These are phyloP conservation scores for Bacidia rubella DNA, from an alignment of 495 filamentous ascomycete species.

Conservation along the genomic window DNA sequence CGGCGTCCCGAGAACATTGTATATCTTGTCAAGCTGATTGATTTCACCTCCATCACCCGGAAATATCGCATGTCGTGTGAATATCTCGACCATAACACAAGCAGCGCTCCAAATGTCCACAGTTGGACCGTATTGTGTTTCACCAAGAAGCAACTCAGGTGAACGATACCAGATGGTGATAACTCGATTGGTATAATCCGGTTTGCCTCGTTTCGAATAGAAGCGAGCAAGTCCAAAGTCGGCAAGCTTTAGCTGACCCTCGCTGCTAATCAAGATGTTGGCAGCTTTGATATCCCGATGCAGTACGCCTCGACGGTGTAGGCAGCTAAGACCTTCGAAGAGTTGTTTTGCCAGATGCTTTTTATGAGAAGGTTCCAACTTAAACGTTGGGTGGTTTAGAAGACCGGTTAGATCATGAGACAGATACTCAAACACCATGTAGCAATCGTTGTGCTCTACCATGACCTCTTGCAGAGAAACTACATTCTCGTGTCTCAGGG, in stretches of 20 bases:
- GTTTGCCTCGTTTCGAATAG: slow-evolving; percentile 78
- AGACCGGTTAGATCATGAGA: slow-evolving; percentile 82
- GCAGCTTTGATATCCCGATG: slow-evolving; percentile 94
- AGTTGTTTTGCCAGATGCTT: slow-evolving; percentile 90
- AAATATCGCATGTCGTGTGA: slow-evolving; percentile 88
- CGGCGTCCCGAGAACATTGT: slow-evolving; percentile 83
- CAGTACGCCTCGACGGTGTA: slow-evolving; percentile 84
- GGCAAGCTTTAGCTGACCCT: slow-evolving; percentile 78
- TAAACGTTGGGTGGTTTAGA: slow-evolving; percentile 89
- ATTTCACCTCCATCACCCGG: slow-evolving; percentile 90
- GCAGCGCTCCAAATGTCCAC: slow-evolving; percentile 98
- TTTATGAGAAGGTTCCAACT: slow-evolving; percentile 72
- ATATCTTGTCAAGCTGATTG: slow-evolving; percentile 91
- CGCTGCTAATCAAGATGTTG: slow-evolving; percentile 86
- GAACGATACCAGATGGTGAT: slow-evolving; percentile 51
- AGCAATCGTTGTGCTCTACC: slow-evolving; percentile 97
- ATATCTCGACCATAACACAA: slow-evolving; percentile 94
- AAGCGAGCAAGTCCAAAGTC: slow-evolving; percentile 98
- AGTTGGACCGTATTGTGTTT: slow-evolving; percentile 85
- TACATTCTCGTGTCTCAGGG: slow-evolving; percentile 80
- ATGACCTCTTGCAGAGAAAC: slow-evolving; percentile 87
- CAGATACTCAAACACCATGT: slow-evolving; percentile 99
- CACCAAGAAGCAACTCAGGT: slow-evolving; percentile 74
- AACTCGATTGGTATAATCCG: slow-evolving; percentile 98
- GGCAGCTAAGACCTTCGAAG: slow-evolving; percentile 87